Evolutionary conservation across 2,329 filamentous ascomycete genomes (phyloP).

Genomic region (Scleromitrula shiraiana): DNA sequence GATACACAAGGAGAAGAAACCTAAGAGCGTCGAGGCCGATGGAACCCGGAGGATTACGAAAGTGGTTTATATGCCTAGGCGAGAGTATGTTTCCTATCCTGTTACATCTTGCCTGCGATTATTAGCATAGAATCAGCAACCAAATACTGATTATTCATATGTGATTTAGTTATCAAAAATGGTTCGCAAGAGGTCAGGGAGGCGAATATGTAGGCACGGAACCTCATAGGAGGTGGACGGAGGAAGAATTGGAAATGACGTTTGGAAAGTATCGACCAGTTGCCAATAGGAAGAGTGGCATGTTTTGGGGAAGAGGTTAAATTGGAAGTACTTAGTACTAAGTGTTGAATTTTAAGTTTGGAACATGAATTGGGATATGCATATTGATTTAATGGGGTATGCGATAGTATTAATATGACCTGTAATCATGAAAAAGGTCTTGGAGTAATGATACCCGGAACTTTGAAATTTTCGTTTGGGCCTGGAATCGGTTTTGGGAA

Average conservation of each 20-base stretch:
- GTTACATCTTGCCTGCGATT: neutral
- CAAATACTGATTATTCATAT: neutral
- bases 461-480: neutral
- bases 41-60: conserved; percentile 17
- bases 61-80: conserved; percentile 27
- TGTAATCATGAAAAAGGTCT: too few species aligned
- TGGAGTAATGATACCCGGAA: too few species aligned
- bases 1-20: conserved; percentile 8
- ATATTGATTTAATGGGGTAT: too few species aligned
- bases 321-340: too few species aligned
- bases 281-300: conserved; percentile 7
- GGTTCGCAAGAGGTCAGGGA: conserved; percentile 24
- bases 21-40: neutral
- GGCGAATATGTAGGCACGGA: conserved; percentile 27
- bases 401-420: too few species aligned
- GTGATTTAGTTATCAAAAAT: conserved; percentile 18
- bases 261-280: conserved; percentile 23
- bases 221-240: conserved; percentile 24
- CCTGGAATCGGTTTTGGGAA: neutral
- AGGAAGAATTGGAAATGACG: conserved; percentile 24
- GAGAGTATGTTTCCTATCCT: conserved; percentile 11
- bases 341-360: too few species aligned
- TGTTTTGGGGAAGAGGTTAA: conserved; percentile 7
- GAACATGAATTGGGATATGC: too few species aligned
- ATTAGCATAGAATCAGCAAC: too few species aligned